These are phyloP conservation scores for Phytophthora crassamura DNA, from an alignment of 352 stramenopile genomes.

Conservation along the genomic window DNA sequence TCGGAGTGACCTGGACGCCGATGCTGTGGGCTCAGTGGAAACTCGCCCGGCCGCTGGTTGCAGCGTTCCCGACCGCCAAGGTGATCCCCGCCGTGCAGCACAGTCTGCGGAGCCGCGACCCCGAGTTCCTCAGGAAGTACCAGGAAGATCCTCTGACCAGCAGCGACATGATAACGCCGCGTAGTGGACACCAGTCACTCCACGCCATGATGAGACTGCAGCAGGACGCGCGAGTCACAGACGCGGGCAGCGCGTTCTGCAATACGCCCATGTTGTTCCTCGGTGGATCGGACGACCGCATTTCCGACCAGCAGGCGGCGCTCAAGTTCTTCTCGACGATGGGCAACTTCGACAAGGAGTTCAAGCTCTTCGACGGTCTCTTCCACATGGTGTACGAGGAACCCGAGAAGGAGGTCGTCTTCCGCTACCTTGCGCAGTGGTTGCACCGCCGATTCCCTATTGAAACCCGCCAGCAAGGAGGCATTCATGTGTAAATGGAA, in stretches of 20 bases:
- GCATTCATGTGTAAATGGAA: slow-evolving; percentile 13
- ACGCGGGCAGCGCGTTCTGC: slow-evolving; percentile 22
- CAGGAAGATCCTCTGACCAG: slow-evolving; percentile 47
- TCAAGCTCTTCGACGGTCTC: slow-evolving; percentile 64
- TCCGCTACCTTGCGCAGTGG: slow-evolving; percentile 56
- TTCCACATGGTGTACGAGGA: slow-evolving; percentile 77
- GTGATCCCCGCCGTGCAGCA: slow-evolving; percentile 49
- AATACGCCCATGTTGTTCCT: slow-evolving; percentile 49
- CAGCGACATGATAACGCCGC: slow-evolving; percentile 44
- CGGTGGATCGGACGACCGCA: slow-evolving; percentile 52
- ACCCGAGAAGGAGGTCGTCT: slow-evolving; percentile 59
- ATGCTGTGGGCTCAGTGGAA: slow-evolving; percentile 44
- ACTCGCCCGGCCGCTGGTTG: slow-evolving; percentile 37
- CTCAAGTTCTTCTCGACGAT: slow-evolving; percentile 52
- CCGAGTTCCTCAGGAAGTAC: slow-evolving; percentile 43
- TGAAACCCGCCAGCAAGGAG: slow-evolving; percentile 27
- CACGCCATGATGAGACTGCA: slow-evolving; percentile 47
- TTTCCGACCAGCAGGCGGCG: slow-evolving; percentile 47
- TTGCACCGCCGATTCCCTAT: slow-evolving; percentile 41
- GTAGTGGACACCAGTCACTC: slow-evolving; percentile 51
- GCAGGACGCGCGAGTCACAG: slow-evolving; percentile 26
- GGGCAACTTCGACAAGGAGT: slow-evolving; percentile 63
- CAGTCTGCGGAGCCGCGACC: slow-evolving; percentile 41
- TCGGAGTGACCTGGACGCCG: slow-evolving; percentile 50
- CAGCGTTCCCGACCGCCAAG: slow-evolving; percentile 42